Base-by-base conservation (phyloP, 345 rosid species). In the Linum trigynum region DNA sequence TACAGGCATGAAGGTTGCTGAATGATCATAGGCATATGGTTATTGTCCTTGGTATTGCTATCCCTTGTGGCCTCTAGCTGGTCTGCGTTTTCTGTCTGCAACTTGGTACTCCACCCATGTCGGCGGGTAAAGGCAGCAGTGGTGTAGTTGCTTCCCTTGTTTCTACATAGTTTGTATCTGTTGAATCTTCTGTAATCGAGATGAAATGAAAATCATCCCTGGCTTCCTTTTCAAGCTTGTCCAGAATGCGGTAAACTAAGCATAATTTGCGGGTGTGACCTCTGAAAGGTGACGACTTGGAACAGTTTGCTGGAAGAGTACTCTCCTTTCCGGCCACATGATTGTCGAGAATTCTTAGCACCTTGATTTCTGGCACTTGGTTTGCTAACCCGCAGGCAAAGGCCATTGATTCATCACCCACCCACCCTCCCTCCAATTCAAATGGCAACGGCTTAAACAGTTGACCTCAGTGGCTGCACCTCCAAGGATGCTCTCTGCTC, bases 1-100 rank as follows among this genome's bases (percentile, higher is more conserved):
- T 62, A 76, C 89, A 0, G 96, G 89, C 62, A 75, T 82, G 73
- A 89, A 79, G 76, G 84, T 89, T 48, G 77, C 82, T 57, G 96
- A 84, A 40, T 88, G 74, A 80, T 51, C 40, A 59, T 48, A 15
- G 12, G 45, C 7, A 15, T 2, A 5, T 48, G 14, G 9, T 48
- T 5, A 1, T 23, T 23, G 32, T 23, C 32, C 32, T 15, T 9
- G 53, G 53, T 48, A 48, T 15, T 48, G 53, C 14, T 9, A 7
- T 15, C 45, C 45, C 9, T 41, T 41, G 45, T 48, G 11, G 3
- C 7, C 53, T 15, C 14, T 48, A 48, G 53, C 53, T 48, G 50
- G 14, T 48, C 14, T 48, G 53, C 14, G 53, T 48, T 48, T 43
- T 48, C 53, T 48, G 14, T 9, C 53, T 48, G 45, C 45, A 41